Conservation (phyloP, 2,329 filamentous ascomycete genomes). For the Onygenales sp. region DNA sequence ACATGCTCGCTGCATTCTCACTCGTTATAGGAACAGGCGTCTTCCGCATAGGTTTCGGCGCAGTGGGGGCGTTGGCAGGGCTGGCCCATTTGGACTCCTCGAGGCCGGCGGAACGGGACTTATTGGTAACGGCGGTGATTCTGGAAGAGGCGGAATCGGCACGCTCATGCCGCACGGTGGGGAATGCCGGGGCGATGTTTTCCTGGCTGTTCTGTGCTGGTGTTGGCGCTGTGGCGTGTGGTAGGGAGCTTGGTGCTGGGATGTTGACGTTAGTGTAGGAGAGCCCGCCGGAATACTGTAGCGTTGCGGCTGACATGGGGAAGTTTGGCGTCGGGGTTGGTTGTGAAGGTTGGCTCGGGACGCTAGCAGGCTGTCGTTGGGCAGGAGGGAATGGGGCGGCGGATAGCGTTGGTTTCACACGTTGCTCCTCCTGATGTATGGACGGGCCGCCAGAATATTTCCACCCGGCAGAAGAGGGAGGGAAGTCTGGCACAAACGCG, state of each 20-base stretch:
- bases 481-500: slow-evolving; percentile 2
- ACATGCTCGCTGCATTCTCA: not conserved
- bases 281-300: slow-evolving; percentile 8
- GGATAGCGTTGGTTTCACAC: not conserved
- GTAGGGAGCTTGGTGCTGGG: not conserved
- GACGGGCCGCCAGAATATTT: slow-evolving; percentile 7
- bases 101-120: not conserved
- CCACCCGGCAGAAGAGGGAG: slow-evolving; percentile 5
- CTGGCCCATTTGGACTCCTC: slow-evolving; percentile 1
- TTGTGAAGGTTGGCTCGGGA: not conserved
- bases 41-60: not conserved
- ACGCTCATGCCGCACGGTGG: not conserved
- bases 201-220: not conserved
- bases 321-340: slow-evolving; percentile 3
- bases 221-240: not conserved
- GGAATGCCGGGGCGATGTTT: not conserved
- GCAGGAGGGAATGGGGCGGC: not conserved
- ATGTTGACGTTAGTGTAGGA: not conserved
- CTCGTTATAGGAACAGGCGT: not conserved
- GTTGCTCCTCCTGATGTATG: not conserved
- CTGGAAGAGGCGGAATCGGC: not conserved
- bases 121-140: not conserved
- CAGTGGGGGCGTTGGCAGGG: not conserved
- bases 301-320: slow-evolving; percentile 10
- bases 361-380: not conserved